These are phyloP conservation scores for Botryotinia convoluta DNA, from an alignment of 2,329 filamentous ascomycete species.

Conservation along the genomic window DNA sequence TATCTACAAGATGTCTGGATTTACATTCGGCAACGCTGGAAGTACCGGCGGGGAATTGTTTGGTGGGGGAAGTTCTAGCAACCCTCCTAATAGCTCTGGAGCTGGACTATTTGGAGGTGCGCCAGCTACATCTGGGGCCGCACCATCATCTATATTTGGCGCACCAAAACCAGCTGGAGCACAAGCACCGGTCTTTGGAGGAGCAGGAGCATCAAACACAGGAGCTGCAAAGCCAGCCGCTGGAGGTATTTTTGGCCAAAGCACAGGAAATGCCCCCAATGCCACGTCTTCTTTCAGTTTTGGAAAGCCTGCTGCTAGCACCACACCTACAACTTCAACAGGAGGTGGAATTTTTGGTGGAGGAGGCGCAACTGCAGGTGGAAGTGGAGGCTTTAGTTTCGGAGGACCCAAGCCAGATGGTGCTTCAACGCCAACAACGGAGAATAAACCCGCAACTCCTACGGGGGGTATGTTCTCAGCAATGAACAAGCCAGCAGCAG, in stretches of 20 bases:
- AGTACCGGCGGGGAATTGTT: slow-evolving; percentile 21
- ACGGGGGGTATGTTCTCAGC: slow-evolving; percentile 11
- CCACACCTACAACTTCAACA: slow-evolving; percentile 12
- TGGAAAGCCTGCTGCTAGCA: slow-evolving; percentile 17
- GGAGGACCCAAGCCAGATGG: slow-evolving; percentile 21
- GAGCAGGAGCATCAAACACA: background rate
- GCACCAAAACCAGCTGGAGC: slow-evolving; percentile 6
- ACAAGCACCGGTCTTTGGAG: slow-evolving; percentile 12
- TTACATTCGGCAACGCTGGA: slow-evolving; percentile 37
- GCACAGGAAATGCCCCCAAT: slow-evolving; percentile 35
- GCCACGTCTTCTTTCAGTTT: slow-evolving; percentile 19
- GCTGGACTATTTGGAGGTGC: slow-evolving; percentile 15
- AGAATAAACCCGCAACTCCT: slow-evolving; percentile 24
- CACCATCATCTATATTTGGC: slow-evolving; percentile 21
- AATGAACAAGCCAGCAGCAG: slow-evolving; percentile 20
- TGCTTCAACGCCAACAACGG: slow-evolving; percentile 23
- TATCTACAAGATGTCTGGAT: slow-evolving; percentile 35
- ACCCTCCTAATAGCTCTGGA: slow-evolving; percentile 18
- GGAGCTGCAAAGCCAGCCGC: slow-evolving; percentile 23
- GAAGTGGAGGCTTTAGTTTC: slow-evolving; percentile 24
- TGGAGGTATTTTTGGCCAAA: slow-evolving; percentile 31
- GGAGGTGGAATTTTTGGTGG: slow-evolving; percentile 16
- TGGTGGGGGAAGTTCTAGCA: slow-evolving; percentile 15
- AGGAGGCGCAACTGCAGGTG: slow-evolving; percentile 20
- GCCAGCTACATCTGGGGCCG: slow-evolving; percentile 25